A percentile compares a stretch with the other conserved stretches of the same genome.
Evolutionary conservation across 139 green algal genomes (phyloP).

Genomic region (Micractinium conductrix): DNA sequence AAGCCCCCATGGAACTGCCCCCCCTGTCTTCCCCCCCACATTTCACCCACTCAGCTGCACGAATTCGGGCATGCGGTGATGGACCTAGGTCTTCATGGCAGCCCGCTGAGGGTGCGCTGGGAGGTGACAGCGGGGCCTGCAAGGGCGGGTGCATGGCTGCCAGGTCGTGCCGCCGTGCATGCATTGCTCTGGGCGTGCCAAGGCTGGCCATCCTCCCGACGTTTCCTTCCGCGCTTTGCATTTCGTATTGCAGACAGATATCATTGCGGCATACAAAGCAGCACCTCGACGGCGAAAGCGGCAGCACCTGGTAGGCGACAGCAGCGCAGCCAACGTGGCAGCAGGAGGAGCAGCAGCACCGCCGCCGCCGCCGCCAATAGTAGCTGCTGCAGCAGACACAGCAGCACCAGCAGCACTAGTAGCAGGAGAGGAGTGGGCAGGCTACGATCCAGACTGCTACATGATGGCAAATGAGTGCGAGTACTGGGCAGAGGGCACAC

Average conservation of each 20-base stretch:
- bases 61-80: conserved; percentile 67
- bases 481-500: conserved; percentile 82
- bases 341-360: background rate
- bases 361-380: background rate
- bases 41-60: no score
- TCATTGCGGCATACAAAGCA: conserved; percentile 33
- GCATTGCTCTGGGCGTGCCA: background rate
- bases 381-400: background rate
- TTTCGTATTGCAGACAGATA: conserved; percentile 14
- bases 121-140: background rate
- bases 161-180: no score
- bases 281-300: background rate
- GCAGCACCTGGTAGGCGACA: no score
- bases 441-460: conserved; percentile 31
- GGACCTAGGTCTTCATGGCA: conserved; percentile 41
- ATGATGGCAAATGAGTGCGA: conserved; percentile 74
- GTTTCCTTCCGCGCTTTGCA: background rate
- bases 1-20: no score
- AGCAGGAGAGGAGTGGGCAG: background rate
- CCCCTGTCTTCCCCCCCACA: no score
- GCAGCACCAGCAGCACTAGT: background rate
- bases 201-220: background rate
- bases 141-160: background rate
- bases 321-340: background rate
- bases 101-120: conserved; percentile 16